A percentile compares a stretch with the other conserved stretches of the same genome.
Conservation (phyloP, 2,329 filamentous ascomycete genomes). For the Blastomyces emzantsi region DNA sequence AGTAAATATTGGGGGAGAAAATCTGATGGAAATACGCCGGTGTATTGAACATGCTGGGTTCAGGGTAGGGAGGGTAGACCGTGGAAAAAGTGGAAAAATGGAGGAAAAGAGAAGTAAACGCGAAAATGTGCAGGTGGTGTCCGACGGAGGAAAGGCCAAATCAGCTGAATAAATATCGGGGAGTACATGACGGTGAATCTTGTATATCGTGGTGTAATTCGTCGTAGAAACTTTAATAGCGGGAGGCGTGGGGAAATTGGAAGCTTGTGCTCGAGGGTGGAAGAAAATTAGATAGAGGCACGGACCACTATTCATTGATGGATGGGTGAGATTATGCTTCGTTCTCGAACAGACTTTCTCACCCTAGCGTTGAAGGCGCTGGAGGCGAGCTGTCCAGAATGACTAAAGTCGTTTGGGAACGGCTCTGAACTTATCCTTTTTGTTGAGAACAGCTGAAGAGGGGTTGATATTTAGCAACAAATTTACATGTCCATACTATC, state of each 20-base stretch:
- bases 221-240: constrained; percentile 18
- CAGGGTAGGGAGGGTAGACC: not conserved
- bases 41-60: constrained; percentile 13
- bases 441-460: not conserved
- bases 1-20: not conserved
- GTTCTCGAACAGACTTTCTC: not conserved
- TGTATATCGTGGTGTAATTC: constrained; percentile 33
- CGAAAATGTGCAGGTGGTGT: constrained; percentile 2
- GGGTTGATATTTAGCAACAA: not conserved
- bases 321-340: not conserved
- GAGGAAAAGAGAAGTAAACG: not conserved
- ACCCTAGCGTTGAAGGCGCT: not conserved
- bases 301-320: not conserved
- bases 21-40: constrained; percentile 9
- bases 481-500: constrained; percentile 67
- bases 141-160: constrained; percentile 1
- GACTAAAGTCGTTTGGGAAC: not conserved
- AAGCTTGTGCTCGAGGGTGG: constrained; percentile 1
- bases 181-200: constrained; percentile 43
- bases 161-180: constrained; percentile 17
- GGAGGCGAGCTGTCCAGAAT: not conserved
- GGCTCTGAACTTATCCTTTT: not conserved
- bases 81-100: not conserved
- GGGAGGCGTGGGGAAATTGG: constrained; percentile 9
- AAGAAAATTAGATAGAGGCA: not conserved